Base-by-base conservation (phyloP, 2,329 filamentous ascomycete species). In the Gliomastix tumulicola region DNA sequence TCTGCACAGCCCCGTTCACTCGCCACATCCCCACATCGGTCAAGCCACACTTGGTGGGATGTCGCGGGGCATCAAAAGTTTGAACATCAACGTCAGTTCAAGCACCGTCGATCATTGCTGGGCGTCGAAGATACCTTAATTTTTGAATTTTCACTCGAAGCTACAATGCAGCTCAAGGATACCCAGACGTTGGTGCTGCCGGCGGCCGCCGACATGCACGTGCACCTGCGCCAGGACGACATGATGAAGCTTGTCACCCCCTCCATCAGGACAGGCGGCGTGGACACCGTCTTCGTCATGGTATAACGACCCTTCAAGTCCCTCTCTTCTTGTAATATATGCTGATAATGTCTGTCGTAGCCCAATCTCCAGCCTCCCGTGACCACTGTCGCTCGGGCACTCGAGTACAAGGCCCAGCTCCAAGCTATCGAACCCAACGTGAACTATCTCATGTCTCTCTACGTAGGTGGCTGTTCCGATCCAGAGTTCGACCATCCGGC, bases 401-500 rank as follows among this genome's bases (percentile, higher is more conserved):
- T 87, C 18, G 76, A 76, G 30, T 88, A 88, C 60, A 72, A 79
- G 55, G 56, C 66, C 19, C 68, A 71, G 32, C 66, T 88, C 13
- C 64, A 73, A 46, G 67, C 71, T 30, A 62, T 84, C 42, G 75
- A 79, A 35, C 69, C 76, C 3, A 66, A 70, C 35, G 76, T 87
- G 41, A 73, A 72, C 41, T 88, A 77, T 50, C 71, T 88, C 41
- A 87, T 88, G 82, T 82, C 83, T 2, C 69, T 88, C 30, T 88
- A 78, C 50, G 69, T 66, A 30, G 41, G 61, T 50, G 16, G 25
- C 10, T n/a, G n/a, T n/a, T n/a, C n/a, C n/a, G n/a, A n/a, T n/a
- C n/a, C n/a, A n/a, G n/a, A n/a, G n/a, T n/a, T n/a, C n/a, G n/a
- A n/a, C n/a, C n/a, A n/a, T n/a, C n/a, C n/a, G n/a, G n/a, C n/a